Conservation (phyloP, 108 stramenopile species). For the Schizochytrium sp. region DNA sequence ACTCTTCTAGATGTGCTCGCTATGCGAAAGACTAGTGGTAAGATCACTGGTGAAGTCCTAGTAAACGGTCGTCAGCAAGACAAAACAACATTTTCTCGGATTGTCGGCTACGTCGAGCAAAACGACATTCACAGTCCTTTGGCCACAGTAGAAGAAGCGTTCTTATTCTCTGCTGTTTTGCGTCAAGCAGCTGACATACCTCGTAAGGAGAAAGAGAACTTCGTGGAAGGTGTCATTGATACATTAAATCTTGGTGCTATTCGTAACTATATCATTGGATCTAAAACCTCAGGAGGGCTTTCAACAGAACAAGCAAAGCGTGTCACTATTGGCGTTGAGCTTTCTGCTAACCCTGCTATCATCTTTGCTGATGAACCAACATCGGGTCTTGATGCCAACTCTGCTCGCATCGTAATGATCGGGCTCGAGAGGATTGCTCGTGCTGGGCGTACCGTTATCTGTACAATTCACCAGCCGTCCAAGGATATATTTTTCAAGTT, state of each 20-base stretch:
- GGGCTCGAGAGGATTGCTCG: constrained; percentile 70
- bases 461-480: constrained; percentile 90
- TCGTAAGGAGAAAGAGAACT: constrained; percentile 70
- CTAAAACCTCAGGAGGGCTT: constrained; percentile 79
- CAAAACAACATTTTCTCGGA: constrained; percentile 59
- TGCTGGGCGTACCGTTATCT: constrained; percentile 79
- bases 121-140: constrained; percentile 86
- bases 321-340: constrained; percentile 82
- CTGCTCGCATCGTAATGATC: constrained; percentile 79
- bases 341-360: constrained; percentile 81
- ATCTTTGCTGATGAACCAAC: constrained; percentile 81
- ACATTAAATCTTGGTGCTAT: constrained; percentile 83
- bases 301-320: constrained; percentile 82
- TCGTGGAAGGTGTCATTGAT: constrained; percentile 83
- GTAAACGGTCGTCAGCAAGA: constrained; percentile 76
- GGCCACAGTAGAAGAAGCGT: constrained; percentile 85
- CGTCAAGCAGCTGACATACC: constrained; percentile 66
- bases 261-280: constrained; percentile 79
- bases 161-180: constrained; percentile 87
- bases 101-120: constrained; percentile 90
- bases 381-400: constrained; percentile 79
- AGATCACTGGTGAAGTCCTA: constrained; percentile 73
- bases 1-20: constrained; percentile 80
- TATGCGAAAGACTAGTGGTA: constrained; percentile 80
- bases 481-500: constrained; percentile 84